These are phyloP conservation scores for Gonapodya prolifera DNA, from an alignment of 192 early-diverging fungal species.

Conservation along the genomic window DNA sequence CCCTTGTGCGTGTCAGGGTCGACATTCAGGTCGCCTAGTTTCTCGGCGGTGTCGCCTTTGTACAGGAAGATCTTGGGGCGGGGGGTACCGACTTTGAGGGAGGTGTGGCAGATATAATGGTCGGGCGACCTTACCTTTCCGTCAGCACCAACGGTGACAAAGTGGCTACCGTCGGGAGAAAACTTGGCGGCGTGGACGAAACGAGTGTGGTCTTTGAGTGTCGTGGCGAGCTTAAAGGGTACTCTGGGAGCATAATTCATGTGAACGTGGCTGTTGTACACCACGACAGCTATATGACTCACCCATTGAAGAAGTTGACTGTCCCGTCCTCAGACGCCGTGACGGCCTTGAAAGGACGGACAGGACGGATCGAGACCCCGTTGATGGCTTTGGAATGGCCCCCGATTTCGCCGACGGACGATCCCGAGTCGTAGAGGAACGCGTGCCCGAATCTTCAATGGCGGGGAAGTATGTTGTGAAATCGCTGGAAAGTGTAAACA, in stretches of 20 bases:
- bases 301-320: conserved; percentile 81
- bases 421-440: conserved; percentile 78
- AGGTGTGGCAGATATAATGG: background rate
- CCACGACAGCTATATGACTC: too few species aligned
- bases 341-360: conserved; percentile 81
- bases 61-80: conserved; percentile 62
- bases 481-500: background rate
- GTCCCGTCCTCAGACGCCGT: conserved; percentile 83
- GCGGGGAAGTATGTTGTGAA: background rate
- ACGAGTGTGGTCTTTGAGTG: conserved; percentile 66
- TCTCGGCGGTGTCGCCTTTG: conserved; percentile 81
- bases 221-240: conserved; percentile 70
- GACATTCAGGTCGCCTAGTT: conserved; percentile 37
- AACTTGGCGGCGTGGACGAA: conserved; percentile 87
- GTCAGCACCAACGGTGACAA: conserved; percentile 77
- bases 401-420: conserved; percentile 77
- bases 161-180: conserved; percentile 64
- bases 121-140: conserved; percentile 41
- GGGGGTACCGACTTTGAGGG: background rate
- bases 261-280: too few species aligned
- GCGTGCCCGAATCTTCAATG: conserved; percentile 65
- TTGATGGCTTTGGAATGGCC: conserved; percentile 86
- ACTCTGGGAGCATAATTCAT: too few species aligned
- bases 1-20: conserved; percentile 56
- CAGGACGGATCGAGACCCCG: conserved; percentile 73